Conservation (phyloP, 2,329 filamentous ascomycete species). For the Trichophyton equinum region DNA sequence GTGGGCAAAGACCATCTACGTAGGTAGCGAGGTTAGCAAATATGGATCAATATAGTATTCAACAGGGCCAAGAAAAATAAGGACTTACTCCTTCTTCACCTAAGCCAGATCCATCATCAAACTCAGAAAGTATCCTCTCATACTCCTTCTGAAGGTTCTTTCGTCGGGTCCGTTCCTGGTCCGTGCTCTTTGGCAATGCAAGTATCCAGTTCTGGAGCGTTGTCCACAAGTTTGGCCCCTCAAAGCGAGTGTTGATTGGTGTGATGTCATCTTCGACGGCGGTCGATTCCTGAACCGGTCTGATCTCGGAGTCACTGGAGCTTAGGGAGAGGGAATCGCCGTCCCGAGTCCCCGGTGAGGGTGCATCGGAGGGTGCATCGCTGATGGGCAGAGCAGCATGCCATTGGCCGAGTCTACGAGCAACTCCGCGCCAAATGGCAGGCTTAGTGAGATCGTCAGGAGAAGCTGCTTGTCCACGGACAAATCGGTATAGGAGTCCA, state of each 20-base stretch:
- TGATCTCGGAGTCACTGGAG: constrained; percentile 24
- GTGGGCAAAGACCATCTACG: constrained; percentile 77
- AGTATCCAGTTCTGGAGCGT: constrained; percentile 93
- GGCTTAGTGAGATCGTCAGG: constrained; percentile 67
- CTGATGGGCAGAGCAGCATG: constrained; percentile 58
- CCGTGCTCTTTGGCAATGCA: constrained; percentile 63
- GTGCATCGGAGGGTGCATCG: constrained; percentile 24
- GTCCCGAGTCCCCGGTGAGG: constrained; percentile 16
- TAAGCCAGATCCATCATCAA: constrained; percentile 66
- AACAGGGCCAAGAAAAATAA: not conserved
- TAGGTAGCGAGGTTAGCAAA: not conserved
- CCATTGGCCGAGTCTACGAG: constrained; percentile 78
- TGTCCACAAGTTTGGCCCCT: constrained; percentile 80
- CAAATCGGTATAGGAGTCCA: constrained; percentile 87
- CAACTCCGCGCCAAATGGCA: constrained; percentile 69
- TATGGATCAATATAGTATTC: not conserved
- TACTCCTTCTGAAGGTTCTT: constrained; percentile 62
- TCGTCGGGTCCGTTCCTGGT: constrained; percentile 55
- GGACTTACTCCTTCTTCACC: constrained; percentile 55
- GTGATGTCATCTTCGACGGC: constrained; percentile 18
- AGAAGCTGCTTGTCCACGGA: constrained; percentile 66
- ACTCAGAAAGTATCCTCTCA: constrained; percentile 52
- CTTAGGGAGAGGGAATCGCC: constrained; percentile 38
- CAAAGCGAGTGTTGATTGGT: constrained; percentile 50
- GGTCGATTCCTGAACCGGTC: constrained; percentile 13